Conservation (phyloP, 2,329 filamentous ascomycete genomes). For the Fusarium temperatum region DNA sequence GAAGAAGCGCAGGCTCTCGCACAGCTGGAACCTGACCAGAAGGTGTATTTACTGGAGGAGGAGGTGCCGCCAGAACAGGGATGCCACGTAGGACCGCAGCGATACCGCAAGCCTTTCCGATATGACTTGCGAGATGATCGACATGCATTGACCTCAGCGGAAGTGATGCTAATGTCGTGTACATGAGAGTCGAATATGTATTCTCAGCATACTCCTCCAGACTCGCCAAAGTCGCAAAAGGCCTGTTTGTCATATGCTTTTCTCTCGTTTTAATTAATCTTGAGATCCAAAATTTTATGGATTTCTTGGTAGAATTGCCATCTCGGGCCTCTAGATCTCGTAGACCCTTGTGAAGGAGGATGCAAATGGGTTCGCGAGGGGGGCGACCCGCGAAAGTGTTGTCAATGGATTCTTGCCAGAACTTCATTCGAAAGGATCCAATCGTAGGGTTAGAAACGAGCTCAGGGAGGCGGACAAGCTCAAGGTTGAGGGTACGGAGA, state of each 20-base stretch:
- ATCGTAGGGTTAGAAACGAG: conserved; percentile 88
- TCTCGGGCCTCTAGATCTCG: conserved; percentile 63
- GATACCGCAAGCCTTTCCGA: conserved; percentile 94
- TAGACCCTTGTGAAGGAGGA: conserved; percentile 80
- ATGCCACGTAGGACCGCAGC: conserved; percentile 85
- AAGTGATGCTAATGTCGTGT: conserved; percentile 82
- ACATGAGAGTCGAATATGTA: conserved; percentile 92
- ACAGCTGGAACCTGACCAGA: conserved; percentile 51
- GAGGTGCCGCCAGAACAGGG: conserved; percentile 82
- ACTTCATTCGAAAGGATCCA: conserved; percentile 89
- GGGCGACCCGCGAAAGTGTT: conserved; percentile 80
- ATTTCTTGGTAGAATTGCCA: conserved; percentile 54
- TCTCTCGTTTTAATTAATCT: conserved; percentile 84
- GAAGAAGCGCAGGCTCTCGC: conserved; percentile 67
- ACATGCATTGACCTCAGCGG: conserved; percentile 83
- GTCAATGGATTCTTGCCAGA: conserved; percentile 88
- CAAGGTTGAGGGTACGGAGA: conserved; percentile 90
- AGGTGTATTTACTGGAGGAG: conserved; percentile 58
- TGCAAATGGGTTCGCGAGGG: conserved; percentile 89
- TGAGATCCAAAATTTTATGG: conserved; percentile 76
- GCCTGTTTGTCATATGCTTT: conserved; percentile 82
- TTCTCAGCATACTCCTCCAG: conserved; percentile 93
- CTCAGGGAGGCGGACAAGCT: conserved; percentile 89
- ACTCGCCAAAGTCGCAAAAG: conserved; percentile 76
- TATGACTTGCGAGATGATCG: conserved; percentile 93